phyloP scores from a whole-genome alignment of 2,329 filamentous ascomycete species.

The Aspergillus intermedius region DNA sequence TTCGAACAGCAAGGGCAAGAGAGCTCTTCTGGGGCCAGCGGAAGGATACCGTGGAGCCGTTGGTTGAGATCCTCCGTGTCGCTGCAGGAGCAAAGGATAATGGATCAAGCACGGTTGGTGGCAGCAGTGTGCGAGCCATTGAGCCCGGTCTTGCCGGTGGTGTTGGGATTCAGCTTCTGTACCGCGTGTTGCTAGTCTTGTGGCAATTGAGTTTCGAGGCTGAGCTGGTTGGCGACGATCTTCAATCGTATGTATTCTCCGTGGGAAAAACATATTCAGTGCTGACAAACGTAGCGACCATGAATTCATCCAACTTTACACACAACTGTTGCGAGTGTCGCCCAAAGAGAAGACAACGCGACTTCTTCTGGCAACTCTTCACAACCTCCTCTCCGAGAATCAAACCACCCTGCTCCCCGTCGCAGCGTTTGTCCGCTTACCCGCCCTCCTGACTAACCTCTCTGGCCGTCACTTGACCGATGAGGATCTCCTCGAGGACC shows the following conservation, averaged over 20 bases:
- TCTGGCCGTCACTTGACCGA: slow-evolving; percentile 47
- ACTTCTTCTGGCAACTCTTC: slow-evolving; percentile 78
- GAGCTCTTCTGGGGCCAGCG: slow-evolving; percentile 87
- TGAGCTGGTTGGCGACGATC: slow-evolving; percentile 62
- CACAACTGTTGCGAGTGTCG: slow-evolving; percentile 83
- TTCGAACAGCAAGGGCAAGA: slow-evolving; percentile 68
- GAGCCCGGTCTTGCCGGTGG: slow-evolving; percentile 62
- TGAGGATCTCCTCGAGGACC: slow-evolving; percentile 44
- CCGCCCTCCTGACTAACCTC: slow-evolving; percentile 53
- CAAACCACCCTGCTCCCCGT: slow-evolving; percentile 66
- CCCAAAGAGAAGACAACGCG: slow-evolving; percentile 98
- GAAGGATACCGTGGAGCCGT: slow-evolving; percentile 72
- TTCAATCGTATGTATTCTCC: slow-evolving; percentile 51
- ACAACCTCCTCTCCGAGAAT: slow-evolving; percentile 75
- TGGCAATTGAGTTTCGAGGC: slow-evolving; percentile 96
- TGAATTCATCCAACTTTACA: slow-evolving; percentile 84
- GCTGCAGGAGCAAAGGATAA: slow-evolving; percentile 68
- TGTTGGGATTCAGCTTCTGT: slow-evolving; percentile 85
- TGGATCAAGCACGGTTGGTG: slow-evolving; percentile 53
- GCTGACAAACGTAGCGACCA: slow-evolving; percentile 60
- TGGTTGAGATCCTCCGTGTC: slow-evolving; percentile 71
- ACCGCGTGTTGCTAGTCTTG: slow-evolving; percentile 85
- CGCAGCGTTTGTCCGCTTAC: slow-evolving; percentile 79
- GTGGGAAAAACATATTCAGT: slow-evolving; percentile 1
- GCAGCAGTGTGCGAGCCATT: slow-evolving; percentile 55